phyloP scores from a whole-genome alignment of 805 yeast species.

The Saturnispora silvae region DNA sequence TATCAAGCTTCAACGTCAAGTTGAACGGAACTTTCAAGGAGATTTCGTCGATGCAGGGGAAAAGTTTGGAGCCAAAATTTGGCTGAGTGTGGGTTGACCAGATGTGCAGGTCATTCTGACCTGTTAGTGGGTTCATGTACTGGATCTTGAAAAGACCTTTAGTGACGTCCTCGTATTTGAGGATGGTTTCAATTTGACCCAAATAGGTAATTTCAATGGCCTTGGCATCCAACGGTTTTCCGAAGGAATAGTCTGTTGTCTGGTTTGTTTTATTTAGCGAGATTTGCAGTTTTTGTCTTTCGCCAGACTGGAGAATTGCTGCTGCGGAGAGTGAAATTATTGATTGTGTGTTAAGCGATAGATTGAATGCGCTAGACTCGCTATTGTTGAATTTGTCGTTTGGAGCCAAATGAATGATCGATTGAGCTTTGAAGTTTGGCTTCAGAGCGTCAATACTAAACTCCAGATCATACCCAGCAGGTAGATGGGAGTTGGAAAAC shows the following conservation, averaged over 20 bases:
- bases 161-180: slow-evolving; percentile 46
- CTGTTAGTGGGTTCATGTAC: slow-evolving; percentile 40
- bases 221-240: background rate
- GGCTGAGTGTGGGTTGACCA: slow-evolving; percentile 72
- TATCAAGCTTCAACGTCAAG: slow-evolving; percentile 37
- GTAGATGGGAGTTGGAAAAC: slow-evolving; percentile 28
- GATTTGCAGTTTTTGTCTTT: slow-evolving; percentile 12
- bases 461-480: slow-evolving; percentile 29
- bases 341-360: slow-evolving; percentile 33
- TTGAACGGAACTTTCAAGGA: slow-evolving; percentile 40
- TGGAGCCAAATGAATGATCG: slow-evolving; percentile 23
- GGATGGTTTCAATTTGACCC: slow-evolving; percentile 41
- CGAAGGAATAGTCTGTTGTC: slow-evolving; percentile 21
- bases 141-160: slow-evolving; percentile 61
- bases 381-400: slow-evolving; percentile 16
- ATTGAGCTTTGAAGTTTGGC: slow-evolving; percentile 36
- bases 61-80: slow-evolving; percentile 45
- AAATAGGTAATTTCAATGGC: slow-evolving; percentile 30
- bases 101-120: slow-evolving; percentile 39
- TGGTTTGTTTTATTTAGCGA: slow-evolving; percentile 32
- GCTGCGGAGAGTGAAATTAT: slow-evolving; percentile 28
- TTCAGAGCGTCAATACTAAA: slow-evolving; percentile 29
- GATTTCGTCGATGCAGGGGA: slow-evolving; percentile 65
- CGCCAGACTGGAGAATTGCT: slow-evolving; percentile 12
- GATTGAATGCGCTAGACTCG: slow-evolving; percentile 11